Base-by-base conservation (phyloP, 208 protist genomes). In the Acanthamoeba royreba region DNA sequence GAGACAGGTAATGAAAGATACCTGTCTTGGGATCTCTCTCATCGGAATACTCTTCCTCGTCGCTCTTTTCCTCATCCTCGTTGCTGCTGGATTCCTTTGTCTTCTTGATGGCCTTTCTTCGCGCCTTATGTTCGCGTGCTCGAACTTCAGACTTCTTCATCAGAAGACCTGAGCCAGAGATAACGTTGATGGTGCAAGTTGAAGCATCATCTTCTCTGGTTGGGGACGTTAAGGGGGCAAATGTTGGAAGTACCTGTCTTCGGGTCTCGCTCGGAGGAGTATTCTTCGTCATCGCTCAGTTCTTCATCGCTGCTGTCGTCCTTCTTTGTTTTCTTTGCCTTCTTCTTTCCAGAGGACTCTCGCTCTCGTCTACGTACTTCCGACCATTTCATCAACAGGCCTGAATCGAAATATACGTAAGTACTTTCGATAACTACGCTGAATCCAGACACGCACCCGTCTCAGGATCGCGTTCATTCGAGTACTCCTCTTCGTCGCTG, bases 401-500 rank as follows among this genome's bases (percentile, higher is more conserved):
- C 66, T 58, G 49, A n/a, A n/a, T n/a, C n/a, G n/a, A n/a, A n/a
- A n/a, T n/a, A n/a, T n/a, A n/a, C n/a, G n/a, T n/a, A n/a, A n/a
- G n/a, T n/a, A n/a, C n/a, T n/a, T n/a, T n/a, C n/a, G n/a, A n/a
- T n/a, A n/a, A n/a, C n/a, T n/a, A n/a, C n/a, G n/a, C n/a, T n/a
- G n/a, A n/a, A n/a, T n/a, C n/a, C n/a, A n/a, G n/a, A n/a, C n/a
- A 79, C 19, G 66, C 66, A 79, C 66, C 66, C 5, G 86, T 92
- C 33, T 92, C 33, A 13, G 47, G 53, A 42, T 92, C 86, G 22
- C 86, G 52, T 25, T 92, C 53, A 19, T 92, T 38, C 2, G 53
- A 74, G 86, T 92, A 92, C 22, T 92, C 86, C 31, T 92, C 86
- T 2, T 92, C 86, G 33, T 74, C 86, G 28, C 55, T 74, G 53